Base-by-base conservation (phyloP, 805 yeast genomes). In the Monosporozyma solicola region DNA sequence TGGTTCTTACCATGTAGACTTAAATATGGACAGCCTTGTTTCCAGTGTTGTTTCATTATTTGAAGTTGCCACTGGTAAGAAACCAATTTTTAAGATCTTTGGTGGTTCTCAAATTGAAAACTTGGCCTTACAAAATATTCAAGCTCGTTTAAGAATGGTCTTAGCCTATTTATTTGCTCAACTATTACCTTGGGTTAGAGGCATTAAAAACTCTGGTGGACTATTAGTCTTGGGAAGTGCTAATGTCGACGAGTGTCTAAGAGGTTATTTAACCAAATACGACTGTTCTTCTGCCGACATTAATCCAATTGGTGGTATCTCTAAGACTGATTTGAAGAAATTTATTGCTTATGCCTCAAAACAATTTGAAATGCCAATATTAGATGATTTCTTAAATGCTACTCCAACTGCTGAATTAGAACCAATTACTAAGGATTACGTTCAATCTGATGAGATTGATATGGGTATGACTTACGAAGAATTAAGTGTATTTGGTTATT, bases 391-490 rank as follows among this genome's bases (percentile, higher is more conserved):
- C 66, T 74, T 94, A 48, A 82, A 79, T 59, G 99, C 99, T 0
- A 85, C 94, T 0, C 99, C 99, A 32, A 92, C 99, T 0, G 99
- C 99, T 0, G 99, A 94, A 67, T 78, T 94, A 50, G 99, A 94
- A 64, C 99, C 99, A 37, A 92, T 89, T 51, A 94, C 99, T 0
- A 83, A 85, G 58, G 77, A 82, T 53, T 92, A 94, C 61, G 95
- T 92, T 15, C 99, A 94, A 69, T 86, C 95, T 33, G 99, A 94
- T 68, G 99, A 94, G 69, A 83, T 80, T 13, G 99, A 94, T 65
- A 94, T 94, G 99, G 99, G 99, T 1, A 86, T 95, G 85, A 87
- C 97, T 0, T 94, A 94, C 63, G 95, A 91, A 58, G 99, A 94
- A 66, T 77, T 94, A 55, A 85, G 96, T 35, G 75, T 86, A 6